phyloP scores from a whole-genome alignment of 345 rosid genomes.

The Eucalyptus regnans region DNA sequence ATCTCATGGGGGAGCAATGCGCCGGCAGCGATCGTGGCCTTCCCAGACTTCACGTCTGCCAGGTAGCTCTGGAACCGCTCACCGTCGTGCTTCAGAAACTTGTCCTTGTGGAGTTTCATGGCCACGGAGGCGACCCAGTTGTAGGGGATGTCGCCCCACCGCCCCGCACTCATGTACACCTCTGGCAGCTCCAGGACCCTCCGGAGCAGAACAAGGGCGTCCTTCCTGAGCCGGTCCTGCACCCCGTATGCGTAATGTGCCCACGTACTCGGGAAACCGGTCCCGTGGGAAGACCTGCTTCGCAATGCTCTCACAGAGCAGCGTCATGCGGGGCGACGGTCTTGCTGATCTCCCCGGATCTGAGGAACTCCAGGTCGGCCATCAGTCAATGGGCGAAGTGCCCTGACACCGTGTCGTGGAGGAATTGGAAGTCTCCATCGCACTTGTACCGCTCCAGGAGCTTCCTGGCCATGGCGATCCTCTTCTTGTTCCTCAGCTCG shows the following conservation, averaged over 20 bases:
- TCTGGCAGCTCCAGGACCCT: constrained; percentile 45
- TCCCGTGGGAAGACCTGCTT: constrained; percentile 31
- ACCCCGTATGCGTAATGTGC: constrained; percentile 52
- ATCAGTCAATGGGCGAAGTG: constrained; percentile 25
- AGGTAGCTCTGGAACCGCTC: constrained; percentile 32
- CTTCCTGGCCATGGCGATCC: constrained; percentile 26
- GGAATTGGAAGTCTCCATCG: constrained; percentile 36
- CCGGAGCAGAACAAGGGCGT: constrained; percentile 42
- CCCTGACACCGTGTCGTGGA: constrained; percentile 45
- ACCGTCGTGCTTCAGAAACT: constrained; percentile 29
- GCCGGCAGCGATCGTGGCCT: constrained; percentile 40
- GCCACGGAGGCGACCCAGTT: constrained; percentile 51
- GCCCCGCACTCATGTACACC: constrained; percentile 39
- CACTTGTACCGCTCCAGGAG: constrained; percentile 12
- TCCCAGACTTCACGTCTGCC: constrained; percentile 27
- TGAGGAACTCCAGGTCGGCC: constrained; percentile 13
- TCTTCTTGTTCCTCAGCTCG: constrained; percentile 15
- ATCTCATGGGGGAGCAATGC: constrained; percentile 68
- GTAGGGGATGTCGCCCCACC: constrained; percentile 37
- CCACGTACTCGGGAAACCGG: constrained; percentile 31
- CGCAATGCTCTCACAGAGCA: constrained; percentile 52
- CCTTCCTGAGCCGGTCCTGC: constrained; percentile 47
- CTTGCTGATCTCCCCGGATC: constrained; percentile 8
- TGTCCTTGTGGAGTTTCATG: constrained; percentile 45
- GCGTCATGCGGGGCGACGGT: not conserved